phyloP scores from a whole-genome alignment of 257 asterid genomes.

The Catharanthus roseus region DNA sequence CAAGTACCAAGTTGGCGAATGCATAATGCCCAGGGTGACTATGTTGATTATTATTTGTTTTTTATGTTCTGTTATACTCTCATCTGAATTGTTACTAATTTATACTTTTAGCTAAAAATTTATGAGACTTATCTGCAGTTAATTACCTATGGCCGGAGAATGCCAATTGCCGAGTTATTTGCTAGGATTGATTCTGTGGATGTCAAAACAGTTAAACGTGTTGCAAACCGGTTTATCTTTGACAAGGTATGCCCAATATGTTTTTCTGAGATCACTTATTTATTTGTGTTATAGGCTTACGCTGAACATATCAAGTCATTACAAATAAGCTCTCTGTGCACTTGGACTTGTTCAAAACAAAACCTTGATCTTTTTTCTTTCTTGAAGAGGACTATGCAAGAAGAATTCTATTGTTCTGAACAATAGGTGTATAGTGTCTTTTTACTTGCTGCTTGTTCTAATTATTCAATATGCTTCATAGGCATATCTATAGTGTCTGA shows the following conservation, averaged over 20 bases:
- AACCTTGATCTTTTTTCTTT: background rate
- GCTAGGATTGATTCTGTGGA: slow-evolving; percentile 89
- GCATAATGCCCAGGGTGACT: background rate
- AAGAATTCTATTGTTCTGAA: no score
- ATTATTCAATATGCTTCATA: background rate
- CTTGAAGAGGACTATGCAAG: background rate
- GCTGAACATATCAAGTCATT: background rate
- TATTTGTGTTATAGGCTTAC: background rate
- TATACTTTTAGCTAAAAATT: background rate
- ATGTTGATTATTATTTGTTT: background rate
- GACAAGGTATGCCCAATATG: background rate
- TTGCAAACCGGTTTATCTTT: slow-evolving; percentile 67
- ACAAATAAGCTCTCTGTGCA: no score
- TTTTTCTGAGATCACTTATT: background rate
- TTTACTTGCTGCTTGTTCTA: background rate
- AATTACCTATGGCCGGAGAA: slow-evolving; percentile 89
- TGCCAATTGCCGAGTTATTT: slow-evolving; percentile 75
- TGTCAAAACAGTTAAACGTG: slow-evolving; percentile 76
- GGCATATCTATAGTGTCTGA: background rate
- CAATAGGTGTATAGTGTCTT: background rate
- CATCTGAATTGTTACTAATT: background rate
- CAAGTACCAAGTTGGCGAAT: background rate
- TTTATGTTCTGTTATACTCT: background rate
- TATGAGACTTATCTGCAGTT: slow-evolving; percentile 42
- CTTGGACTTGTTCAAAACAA: background rate